A percentile compares a stretch with the other conserved stretches of the same genome.
phyloP scores from a whole-genome alignment of 768 basidiomycete species.

The Pulveroboletus ravenelii region DNA sequence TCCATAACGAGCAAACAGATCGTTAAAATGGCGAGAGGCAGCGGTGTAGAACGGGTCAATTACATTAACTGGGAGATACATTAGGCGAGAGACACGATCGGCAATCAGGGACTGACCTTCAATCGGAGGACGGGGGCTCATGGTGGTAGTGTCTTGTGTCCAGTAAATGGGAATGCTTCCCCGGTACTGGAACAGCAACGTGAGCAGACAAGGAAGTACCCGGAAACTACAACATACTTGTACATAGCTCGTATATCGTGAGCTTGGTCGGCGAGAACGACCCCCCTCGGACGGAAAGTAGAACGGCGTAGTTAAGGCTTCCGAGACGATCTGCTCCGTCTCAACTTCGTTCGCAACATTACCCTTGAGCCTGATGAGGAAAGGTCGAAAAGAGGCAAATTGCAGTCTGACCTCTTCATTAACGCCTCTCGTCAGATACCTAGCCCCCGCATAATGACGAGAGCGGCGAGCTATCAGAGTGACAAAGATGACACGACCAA shows the following conservation, averaged over 20 bases:
- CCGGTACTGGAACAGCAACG: conserved; percentile 54
- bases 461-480: conserved; percentile 94
- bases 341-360: conserved; percentile 99
- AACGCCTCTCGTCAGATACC: conserved; percentile 91
- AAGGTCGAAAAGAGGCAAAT: neutral
- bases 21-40: conserved; percentile 89
- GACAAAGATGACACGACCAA: conserved; percentile 86
- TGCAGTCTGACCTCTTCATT: conserved; percentile 69
- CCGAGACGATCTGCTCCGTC: conserved; percentile 95
- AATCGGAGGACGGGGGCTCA: conserved; percentile 92
- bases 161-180: conserved; percentile 96
- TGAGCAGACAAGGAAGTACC: neutral
- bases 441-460: conserved; percentile 90
- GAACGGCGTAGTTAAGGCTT: conserved; percentile 85
- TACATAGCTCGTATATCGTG: conserved; percentile 92
- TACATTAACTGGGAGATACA: conserved; percentile 62
- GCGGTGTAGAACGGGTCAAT: conserved; percentile 94
- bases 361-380: conserved; percentile 48
- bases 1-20: conserved; percentile 86
- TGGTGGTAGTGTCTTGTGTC: conserved; percentile 89
- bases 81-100: conserved; percentile 4
- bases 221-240: conserved; percentile 46
- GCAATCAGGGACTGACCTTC: conserved; percentile 60
- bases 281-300: conserved; percentile 54
- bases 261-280: conserved; percentile 56